Base-by-base conservation (phyloP, 2,329 filamentous ascomycete genomes). In the Trichoderma sp. region DNA sequence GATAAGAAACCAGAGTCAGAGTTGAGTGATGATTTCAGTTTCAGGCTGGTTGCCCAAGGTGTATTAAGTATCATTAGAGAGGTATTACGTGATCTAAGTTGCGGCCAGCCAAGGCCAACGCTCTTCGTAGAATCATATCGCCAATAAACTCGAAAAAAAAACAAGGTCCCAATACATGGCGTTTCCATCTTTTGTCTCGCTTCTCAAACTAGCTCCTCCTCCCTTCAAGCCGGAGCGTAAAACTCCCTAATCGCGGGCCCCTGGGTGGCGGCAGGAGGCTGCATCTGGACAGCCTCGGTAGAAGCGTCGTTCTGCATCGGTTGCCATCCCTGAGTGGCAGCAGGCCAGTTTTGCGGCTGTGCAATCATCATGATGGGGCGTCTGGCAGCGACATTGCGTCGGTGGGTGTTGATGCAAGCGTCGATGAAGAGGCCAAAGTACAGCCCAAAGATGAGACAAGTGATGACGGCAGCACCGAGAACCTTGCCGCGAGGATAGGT, bases 381-480 rank as follows among this genome's bases (percentile, higher is more conserved):
- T 20, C 55, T 64, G 3, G 68, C 69, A 20, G 75, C 73, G 9
- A 73, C 71, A 69, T 82, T 81, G 72, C 77, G 73, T 58, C 74
- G 77, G 65, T 77, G 73, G 0, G 81, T 82, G 70, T 83, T 81
- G 72, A 83, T 76, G 70, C 83, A 84, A 17, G 81, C 81, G 13
- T 78, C 75, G 43, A 83, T 74, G 73, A 85, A 84, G 53, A 84
- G 76, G 70, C 78, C 73, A 53, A 84, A 81, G 72, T 83, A 78
- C 43, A 80, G 53, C n/a, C 78, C 63, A 50, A 75, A 76, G 23
- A 80, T 39, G 28, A 79, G 58, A 32, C 73, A 75, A 1, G 75
- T 73, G 26, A 80, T 76, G 28, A 74, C 73, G 6, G 76, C 65
- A 12, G 76, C 58, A 23, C 75, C 74, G n/a, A 75, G 20, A 15